Evolutionary conservation across 345 rosid genomes (phyloP), one percentile per base, ranked within the genome.

Genomic region (Schrenkiella parvula): DNA sequence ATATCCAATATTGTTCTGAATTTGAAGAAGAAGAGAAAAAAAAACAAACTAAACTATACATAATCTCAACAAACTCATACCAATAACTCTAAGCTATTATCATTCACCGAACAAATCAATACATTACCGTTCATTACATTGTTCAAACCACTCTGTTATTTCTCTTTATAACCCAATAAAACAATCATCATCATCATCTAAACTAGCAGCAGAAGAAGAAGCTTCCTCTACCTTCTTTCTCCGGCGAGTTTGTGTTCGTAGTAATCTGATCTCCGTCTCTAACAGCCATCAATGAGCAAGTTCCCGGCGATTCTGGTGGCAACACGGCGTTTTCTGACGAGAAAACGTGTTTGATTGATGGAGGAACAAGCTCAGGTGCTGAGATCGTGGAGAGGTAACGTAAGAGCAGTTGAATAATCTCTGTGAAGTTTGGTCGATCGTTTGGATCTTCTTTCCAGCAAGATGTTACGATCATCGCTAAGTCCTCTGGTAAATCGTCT

Each of bases 391-490:
- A 86, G 78, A 93, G 85, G 78, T 81, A 88, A 52, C 38, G 86
- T 56, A 84, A 54, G 21, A 91, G 96, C 93, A 85, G 87, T 79
- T 84, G 87, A 72, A 89, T 91, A 31, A 93, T 93, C 75, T 91
- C 80, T 51, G 77, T 82, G 84, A 93, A 93, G 82, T 88, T 81
- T 2, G 99, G 97, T 41, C 99, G 71, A 43, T 85, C 82, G 64
- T 89, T 88, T 28, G 99, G 91, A 82, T 93, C 96, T 71, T 93
- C 97, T 76, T 86, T 84, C 99, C 99, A 93, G 64, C 99, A 91
- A 56, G 93, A 85, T 47, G 96, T 87, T 74, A 95, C 88, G 0
- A 91, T 88, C 81, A 56, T 55, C 0, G 95, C 99, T 72, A 95
- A 71, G 50, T 89, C 97, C 78, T 77, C 85, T 0, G 92, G 97